Evolutionary conservation across 768 basidiomycete genomes (phyloP).

Genomic region (Goffeauzyma gilvescens): DNA sequence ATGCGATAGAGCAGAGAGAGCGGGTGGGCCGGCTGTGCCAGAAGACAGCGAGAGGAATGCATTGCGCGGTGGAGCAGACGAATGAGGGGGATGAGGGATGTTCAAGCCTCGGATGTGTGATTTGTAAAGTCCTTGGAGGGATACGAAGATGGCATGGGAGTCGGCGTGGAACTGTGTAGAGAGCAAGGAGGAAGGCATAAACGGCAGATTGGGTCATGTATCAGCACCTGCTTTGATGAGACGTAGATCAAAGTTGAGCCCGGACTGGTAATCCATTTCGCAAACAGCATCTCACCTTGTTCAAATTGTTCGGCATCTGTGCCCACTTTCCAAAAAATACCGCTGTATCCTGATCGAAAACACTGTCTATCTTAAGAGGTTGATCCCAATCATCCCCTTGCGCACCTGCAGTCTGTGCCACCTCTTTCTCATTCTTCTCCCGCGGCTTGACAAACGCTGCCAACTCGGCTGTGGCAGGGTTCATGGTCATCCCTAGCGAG

Average conservation of each 20-base stretch:
- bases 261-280: neutral
- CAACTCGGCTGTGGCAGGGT: neutral
- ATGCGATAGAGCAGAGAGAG: neutral
- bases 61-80: neutral
- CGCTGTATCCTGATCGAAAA: slow-evolving; percentile 9
- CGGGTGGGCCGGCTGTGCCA: neutral
- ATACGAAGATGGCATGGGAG: slow-evolving; percentile 8
- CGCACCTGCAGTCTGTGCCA: neutral
- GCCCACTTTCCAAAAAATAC: slow-evolving; percentile 7
- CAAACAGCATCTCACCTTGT: slow-evolving; percentile 2
- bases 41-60: neutral
- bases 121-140: slow-evolving; percentile 6
- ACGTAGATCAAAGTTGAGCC: neutral
- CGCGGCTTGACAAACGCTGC: slow-evolving; percentile 4
- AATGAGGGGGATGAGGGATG: neutral
- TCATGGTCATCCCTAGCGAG: slow-evolving; percentile 1
- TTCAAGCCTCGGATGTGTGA: neutral
- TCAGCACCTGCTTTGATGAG: neutral
- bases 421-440: neutral
- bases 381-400: neutral
- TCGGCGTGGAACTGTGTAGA: slow-evolving; percentile 7
- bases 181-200: neutral
- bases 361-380: neutral
- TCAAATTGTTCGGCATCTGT: neutral
- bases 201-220: neutral